Evolutionary conservation across 192 early-diverging fungal genomes (phyloP).

Genomic region (Coemansia sp.): DNA sequence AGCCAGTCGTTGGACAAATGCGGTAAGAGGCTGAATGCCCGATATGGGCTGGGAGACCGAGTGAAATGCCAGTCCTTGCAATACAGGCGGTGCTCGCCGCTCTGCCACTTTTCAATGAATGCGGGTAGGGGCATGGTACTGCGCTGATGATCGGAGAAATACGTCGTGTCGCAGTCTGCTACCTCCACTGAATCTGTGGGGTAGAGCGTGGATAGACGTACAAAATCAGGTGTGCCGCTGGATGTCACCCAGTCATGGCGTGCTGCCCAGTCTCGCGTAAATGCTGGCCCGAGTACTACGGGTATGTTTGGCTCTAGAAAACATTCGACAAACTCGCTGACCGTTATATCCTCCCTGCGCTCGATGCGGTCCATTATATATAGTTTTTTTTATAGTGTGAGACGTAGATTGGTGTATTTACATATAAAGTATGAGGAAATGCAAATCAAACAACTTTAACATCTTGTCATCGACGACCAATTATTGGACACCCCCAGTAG

Average conservation of each 20-base stretch:
- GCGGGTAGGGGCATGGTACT: constrained; percentile 58
- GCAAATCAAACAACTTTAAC: too few species aligned
- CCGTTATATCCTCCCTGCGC: constrained; percentile 27
- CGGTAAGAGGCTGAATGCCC: constrained; percentile 12
- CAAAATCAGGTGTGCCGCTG: constrained; percentile 20
- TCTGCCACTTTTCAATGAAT: constrained; percentile 61
- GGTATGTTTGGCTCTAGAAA: constrained; percentile 35
- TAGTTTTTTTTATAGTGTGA: too few species aligned
- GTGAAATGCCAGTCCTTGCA: constrained; percentile 78
- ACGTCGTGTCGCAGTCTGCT: constrained; percentile 61
- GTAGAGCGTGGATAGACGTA: constrained; percentile 38
- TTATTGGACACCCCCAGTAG: too few species aligned
- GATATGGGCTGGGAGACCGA: neutral
- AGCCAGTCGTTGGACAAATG: constrained; percentile 68
- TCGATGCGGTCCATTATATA: constrained; percentile 15
- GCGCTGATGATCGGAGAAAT: constrained; percentile 68
- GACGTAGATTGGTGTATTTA: too few species aligned
- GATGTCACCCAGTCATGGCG: constrained; percentile 61
- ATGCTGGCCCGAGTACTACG: constrained; percentile 21
- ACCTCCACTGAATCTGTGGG: constrained; percentile 57
- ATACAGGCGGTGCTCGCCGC: constrained; percentile 41
- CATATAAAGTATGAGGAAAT: too few species aligned
- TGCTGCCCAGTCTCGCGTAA: constrained; percentile 56
- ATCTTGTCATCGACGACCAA: too few species aligned
- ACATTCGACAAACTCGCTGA: constrained; percentile 36